Conservation (phyloP, 306 rosid species). For the Myrica gale region DNA sequence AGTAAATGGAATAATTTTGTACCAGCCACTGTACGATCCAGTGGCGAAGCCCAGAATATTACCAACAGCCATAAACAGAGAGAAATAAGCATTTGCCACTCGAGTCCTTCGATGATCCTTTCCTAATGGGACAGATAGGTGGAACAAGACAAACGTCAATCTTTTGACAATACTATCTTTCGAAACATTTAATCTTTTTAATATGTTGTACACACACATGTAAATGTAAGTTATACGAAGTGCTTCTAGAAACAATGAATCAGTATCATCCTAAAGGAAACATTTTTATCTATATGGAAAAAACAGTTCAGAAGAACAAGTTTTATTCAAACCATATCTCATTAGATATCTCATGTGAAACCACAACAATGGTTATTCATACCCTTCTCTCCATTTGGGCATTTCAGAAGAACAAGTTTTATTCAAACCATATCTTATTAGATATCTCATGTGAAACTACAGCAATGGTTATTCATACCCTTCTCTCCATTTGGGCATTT, state of each 20-base stretch:
- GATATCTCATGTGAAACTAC: not conserved
- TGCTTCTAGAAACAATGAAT: no score
- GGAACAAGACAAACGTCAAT: constrained; percentile 26
- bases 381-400: not conserved
- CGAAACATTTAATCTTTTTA: not conserved
- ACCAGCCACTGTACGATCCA: constrained; percentile 88
- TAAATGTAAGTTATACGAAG: no score
- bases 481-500: no score
- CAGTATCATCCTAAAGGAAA: not conserved
- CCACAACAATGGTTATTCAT: not conserved
- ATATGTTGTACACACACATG: not conserved
- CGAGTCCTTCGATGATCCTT: constrained; percentile 89
- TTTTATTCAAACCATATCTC: not conserved
- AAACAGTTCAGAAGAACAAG: not conserved
- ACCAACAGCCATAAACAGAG: constrained; percentile 92
- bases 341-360: not conserved
- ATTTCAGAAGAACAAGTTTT: not conserved
- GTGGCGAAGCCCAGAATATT: constrained; percentile 87
- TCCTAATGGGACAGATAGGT: constrained; percentile 47
- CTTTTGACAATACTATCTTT: not conserved
- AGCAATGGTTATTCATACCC: not conserved
- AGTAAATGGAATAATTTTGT: constrained; percentile 69
- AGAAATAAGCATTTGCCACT: constrained; percentile 92
- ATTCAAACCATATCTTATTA: not conserved
- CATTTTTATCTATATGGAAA: not conserved